Conservation (phyloP, 2,329 filamentous ascomycete genomes). For the Emmonsiellopsis sp. region DNA sequence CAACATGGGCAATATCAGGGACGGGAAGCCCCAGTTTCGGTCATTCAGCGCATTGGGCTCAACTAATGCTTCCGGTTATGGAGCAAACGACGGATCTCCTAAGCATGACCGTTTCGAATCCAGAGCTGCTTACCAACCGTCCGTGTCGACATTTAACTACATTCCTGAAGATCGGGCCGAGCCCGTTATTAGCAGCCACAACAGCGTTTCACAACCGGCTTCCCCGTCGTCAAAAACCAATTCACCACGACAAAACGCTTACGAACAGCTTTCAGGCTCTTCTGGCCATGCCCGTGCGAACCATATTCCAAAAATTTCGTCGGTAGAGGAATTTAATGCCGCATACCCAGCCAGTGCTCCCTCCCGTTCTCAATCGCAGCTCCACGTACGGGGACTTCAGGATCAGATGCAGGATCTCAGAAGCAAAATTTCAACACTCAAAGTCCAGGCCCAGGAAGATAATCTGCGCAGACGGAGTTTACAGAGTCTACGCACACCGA, state of each 20-base stretch:
- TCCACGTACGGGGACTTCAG: conserved; percentile 63
- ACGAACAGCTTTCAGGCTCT: not conserved
- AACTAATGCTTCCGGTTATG: conserved; percentile 21
- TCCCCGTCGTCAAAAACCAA: not conserved
- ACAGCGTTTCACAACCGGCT: not conserved
- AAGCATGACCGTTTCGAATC: conserved; percentile 20
- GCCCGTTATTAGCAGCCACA: not conserved
- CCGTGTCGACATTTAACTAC: conserved; percentile 37
- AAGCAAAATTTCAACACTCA: conserved; percentile 71
- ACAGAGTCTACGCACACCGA: conserved; percentile 64
- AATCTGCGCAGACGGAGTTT: conserved; percentile 67
- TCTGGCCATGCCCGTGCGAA: not conserved
- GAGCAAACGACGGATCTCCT: conserved; percentile 25
- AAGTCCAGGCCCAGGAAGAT: conserved; percentile 69
- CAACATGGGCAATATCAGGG: conserved; percentile 20
- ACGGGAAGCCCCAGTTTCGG: conserved; percentile 40
- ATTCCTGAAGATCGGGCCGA: conserved; percentile 13
- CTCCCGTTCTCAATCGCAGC: conserved; percentile 60
- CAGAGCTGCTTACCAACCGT: conserved; percentile 23
- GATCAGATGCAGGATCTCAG: conserved; percentile 80
- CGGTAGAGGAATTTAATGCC: conserved; percentile 25
- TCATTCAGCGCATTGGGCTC: conserved; percentile 51
- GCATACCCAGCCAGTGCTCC: conserved; percentile 37
- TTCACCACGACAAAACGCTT: not conserved
- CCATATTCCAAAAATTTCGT: conserved; percentile 15